Conservation (phyloP, 495 filamentous ascomycete genomes). For the Penicillium crystallinum region DNA sequence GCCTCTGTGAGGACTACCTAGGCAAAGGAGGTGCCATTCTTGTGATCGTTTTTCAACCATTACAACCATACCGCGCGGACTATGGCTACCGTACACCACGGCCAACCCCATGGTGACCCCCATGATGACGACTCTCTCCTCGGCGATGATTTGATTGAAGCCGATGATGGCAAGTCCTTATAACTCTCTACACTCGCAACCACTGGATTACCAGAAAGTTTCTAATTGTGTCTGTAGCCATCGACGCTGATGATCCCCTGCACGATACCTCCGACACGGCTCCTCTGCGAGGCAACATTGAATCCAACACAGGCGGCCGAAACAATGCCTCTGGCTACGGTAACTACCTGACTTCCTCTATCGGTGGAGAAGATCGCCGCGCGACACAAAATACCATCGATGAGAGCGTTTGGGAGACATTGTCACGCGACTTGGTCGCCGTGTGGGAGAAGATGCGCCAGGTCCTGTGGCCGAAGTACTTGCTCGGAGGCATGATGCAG, state of each 20-base stretch:
- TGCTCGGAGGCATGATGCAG: slow-evolving; percentile 67
- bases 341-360: slow-evolving; percentile 77
- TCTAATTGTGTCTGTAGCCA: slow-evolving; percentile 42
- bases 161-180: slow-evolving; percentile 72
- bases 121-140: slow-evolving; percentile 61
- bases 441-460: slow-evolving; percentile 98
- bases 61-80: slow-evolving; percentile 13
- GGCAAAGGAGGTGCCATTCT: neutral
- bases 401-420: slow-evolving; percentile 91
- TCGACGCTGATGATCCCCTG: slow-evolving; percentile 91
- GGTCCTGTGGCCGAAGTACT: slow-evolving; percentile 94
- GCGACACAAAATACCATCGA: slow-evolving; percentile 93
- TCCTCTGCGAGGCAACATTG: slow-evolving; percentile 77
- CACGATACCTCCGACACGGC: slow-evolving; percentile 62
- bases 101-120: slow-evolving; percentile 31
- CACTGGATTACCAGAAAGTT: neutral
- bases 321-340: slow-evolving; percentile 31
- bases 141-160: slow-evolving; percentile 89
- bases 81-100: slow-evolving; percentile 44
- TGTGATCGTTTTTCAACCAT: slow-evolving; percentile 2
- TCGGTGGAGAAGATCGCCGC: slow-evolving; percentile 90
- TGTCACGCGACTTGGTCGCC: slow-evolving; percentile 83
- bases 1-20: slow-evolving; percentile 5
- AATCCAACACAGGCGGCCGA: slow-evolving; percentile 49
- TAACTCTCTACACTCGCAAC: neutral